Evolutionary conservation across 768 basidiomycete species (phyloP).

Genomic region (Trametes maxima): DNA sequence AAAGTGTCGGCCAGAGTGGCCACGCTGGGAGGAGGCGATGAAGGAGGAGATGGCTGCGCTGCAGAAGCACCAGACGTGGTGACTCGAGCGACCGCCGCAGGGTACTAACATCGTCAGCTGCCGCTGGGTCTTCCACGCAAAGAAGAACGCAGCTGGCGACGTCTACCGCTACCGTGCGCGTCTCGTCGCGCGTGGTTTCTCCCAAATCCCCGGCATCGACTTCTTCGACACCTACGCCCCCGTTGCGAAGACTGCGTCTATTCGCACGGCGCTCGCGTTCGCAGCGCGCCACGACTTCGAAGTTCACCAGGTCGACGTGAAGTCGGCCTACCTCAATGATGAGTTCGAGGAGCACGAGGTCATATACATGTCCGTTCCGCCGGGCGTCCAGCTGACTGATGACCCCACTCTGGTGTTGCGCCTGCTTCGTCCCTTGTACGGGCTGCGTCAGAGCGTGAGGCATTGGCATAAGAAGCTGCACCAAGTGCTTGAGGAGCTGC

Average conservation of each 20-base stretch:
- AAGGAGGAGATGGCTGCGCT: conserved; percentile 19
- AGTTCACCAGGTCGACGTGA: conserved; percentile 37
- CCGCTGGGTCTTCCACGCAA: no score
- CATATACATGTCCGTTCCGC: conserved; percentile 17
- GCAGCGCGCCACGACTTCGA: conserved; percentile 30
- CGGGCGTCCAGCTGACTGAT: not conserved
- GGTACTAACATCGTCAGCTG: conserved; percentile 17
- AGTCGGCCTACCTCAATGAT: no score
- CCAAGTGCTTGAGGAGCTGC: conserved; percentile 2
- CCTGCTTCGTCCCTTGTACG: conserved; percentile 29
- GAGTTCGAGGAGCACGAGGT: conserved; percentile 22
- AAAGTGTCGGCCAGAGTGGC: no score
- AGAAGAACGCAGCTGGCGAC: conserved; percentile 29
- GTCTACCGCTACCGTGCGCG: conserved; percentile 28
- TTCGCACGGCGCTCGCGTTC: conserved; percentile 31
- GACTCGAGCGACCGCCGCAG: conserved; percentile 7
- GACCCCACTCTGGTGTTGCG: conserved; percentile 18
- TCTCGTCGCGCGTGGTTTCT: conserved; percentile 36
- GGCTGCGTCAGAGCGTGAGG: conserved; percentile 31
- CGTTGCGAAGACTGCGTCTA: conserved; percentile 29
- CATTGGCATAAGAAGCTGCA: conserved; percentile 26
- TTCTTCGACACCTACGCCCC: no score
- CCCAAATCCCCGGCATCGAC: conserved; percentile 34
- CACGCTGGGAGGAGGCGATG: no score
- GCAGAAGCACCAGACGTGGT: conserved; percentile 6